These are phyloP conservation scores for Rhodotorula sp. DNA, from an alignment of 1,284 basidiomycete species.

Conservation along the genomic window DNA sequence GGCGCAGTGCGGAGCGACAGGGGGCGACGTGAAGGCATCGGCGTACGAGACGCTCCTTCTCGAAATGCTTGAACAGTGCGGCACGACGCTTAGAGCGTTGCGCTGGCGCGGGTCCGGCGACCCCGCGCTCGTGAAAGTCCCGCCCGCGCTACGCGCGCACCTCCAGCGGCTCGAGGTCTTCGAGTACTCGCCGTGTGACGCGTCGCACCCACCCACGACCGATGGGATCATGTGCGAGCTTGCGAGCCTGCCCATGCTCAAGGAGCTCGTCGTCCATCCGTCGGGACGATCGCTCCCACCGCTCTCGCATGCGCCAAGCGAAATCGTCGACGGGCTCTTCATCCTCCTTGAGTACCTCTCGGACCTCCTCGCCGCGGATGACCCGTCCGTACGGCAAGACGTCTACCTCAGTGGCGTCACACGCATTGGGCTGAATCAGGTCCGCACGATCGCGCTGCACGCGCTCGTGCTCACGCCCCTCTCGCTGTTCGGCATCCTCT, in stretches of 20 bases:
- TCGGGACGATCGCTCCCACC: not conserved
- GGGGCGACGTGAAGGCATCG: not conserved
- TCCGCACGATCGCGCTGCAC: not conserved
- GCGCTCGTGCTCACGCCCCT: slow-evolving; percentile 1
- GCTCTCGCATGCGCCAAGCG: not conserved
- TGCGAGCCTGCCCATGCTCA: not conserved
- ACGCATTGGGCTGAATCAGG: not conserved
- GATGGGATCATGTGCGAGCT: not conserved
- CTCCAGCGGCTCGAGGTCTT: slow-evolving; percentile 6
- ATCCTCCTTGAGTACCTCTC: not conserved
- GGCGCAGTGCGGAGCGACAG: not conserved
- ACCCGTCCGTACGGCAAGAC: too few species aligned
- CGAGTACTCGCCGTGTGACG: slow-evolving; percentile 19
- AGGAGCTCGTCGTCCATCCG: slow-evolving; percentile 8
- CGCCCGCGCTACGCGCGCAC: not conserved
- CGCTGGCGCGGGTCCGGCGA: slow-evolving; percentile 23
- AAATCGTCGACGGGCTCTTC: not conserved
- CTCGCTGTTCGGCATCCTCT: slow-evolving; percentile 4
- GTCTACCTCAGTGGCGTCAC: not conserved
- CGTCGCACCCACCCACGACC: not conserved
- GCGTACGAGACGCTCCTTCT: not conserved
- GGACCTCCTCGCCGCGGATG: not conserved
- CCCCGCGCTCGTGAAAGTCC: not conserved
- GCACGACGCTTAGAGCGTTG: not conserved
- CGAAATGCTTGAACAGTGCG: not conserved